Evolutionary conservation across 805 yeast genomes (phyloP), one percentile per base, ranked within the genome.

Genomic region (Candida michaelii): DNA sequence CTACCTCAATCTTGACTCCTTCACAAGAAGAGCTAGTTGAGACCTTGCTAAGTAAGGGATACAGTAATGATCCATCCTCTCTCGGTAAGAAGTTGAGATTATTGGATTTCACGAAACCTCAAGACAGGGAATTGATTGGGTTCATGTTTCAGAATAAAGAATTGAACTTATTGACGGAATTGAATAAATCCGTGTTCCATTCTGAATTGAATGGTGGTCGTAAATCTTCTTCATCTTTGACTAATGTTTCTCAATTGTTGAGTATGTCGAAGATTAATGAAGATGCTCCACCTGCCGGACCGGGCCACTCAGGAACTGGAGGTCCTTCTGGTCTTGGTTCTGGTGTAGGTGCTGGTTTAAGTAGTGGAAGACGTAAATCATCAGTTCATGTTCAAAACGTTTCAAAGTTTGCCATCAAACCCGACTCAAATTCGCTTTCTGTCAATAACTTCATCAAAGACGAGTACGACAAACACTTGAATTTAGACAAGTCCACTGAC

Each of bases 391-490:
- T 51, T 27, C 45, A 49, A 12, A 44, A 56, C 1, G 42, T 54
- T n/a, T 56, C 72, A 18, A 66, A 64, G 43, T 49, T 67, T 37
- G 56, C 71, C 2, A 13, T 66, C 11, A 64, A 63, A 44, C 72
- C 73, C 5, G 43, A 40, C 17, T 9, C 36, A 11, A 27, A 19
- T n/a, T 14, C 14, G 6, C 25, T 40, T 13, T 17, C 12, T 14
- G 18, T 29, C 17, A 34, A 34, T 15, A 40, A 40, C 16, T 35
- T 15, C 21, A 8, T 40, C 24, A 30, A 33, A 16, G n/a, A 33
- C 15, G 43, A 33, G 19, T 25, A 21, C 15, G 38, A 18, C n/a
- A 8, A 39, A 41, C 21, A 9, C 14, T 16, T 29, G 15, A 16
- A 33, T n/a, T 15, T 29, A 5, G 30, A 27, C n/a, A 29, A 34